Percentiles rank a stretch among this genome's conserved stretches.
These are phyloP conservation scores for Colletotrichum sp. DNA, from an alignment of 2,329 filamentous ascomycete species.

Conservation along the genomic window DNA sequence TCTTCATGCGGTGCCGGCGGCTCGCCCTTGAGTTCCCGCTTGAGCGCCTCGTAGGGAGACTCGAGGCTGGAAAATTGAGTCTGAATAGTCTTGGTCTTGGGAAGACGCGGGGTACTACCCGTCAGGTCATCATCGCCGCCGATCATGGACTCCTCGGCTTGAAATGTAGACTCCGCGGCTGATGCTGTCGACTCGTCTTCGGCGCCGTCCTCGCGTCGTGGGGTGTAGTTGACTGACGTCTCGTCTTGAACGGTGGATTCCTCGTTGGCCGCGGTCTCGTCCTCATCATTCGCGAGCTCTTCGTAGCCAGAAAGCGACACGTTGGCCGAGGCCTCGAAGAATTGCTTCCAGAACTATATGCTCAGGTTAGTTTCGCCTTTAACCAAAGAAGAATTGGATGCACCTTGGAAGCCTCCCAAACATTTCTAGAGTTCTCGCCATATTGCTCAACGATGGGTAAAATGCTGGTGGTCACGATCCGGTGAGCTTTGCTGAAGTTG, in stretches of 20 bases:
- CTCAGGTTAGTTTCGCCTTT: not conserved
- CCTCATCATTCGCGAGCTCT: slow-evolving; percentile 74
- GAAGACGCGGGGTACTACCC: slow-evolving; percentile 71
- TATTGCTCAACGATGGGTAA: slow-evolving; percentile 95
- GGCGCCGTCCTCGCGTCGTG: slow-evolving; percentile 33
- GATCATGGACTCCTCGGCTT: slow-evolving; percentile 69
- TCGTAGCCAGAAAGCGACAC: slow-evolving; percentile 96
- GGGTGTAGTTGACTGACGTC: slow-evolving; percentile 49
- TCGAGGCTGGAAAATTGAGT: slow-evolving; percentile 69
- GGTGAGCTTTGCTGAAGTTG: slow-evolving; percentile 96
- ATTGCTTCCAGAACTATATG: slow-evolving; percentile 97
- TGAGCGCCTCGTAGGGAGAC: slow-evolving; percentile 79
- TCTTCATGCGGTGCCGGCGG: slow-evolving; percentile 32
- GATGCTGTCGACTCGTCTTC: slow-evolving; percentile 43
- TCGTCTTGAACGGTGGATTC: slow-evolving; percentile 56
- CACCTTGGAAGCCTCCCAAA: slow-evolving; percentile 97
- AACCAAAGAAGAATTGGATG: slow-evolving; percentile 15
- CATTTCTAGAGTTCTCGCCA: slow-evolving; percentile 87
- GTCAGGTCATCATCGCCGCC: slow-evolving; percentile 68
- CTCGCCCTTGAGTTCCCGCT: slow-evolving; percentile 65
- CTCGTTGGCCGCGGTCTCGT: slow-evolving; percentile 53
- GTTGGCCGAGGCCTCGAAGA: slow-evolving; percentile 98
- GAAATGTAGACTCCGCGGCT: slow-evolving; percentile 37
- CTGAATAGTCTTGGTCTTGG: slow-evolving; percentile 53
- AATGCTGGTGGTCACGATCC: slow-evolving; percentile 93